phyloP scores from a whole-genome alignment of 805 yeast genomes.

The Metschnikowia proteae region DNA sequence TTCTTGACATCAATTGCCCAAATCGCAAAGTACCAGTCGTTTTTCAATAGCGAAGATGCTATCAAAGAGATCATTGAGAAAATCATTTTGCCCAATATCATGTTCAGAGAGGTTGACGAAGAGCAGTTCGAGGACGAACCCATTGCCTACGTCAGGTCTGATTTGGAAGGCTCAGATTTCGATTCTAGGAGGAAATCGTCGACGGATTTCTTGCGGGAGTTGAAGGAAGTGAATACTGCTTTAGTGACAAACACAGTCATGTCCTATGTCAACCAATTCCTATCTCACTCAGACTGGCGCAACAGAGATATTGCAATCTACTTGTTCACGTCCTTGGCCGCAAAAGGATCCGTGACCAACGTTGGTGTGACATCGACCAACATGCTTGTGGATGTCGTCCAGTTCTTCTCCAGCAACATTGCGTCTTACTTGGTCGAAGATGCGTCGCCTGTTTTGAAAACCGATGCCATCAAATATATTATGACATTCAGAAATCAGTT shows the following conservation, averaged over 20 bases:
- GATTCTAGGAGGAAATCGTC: slow-evolving; percentile 91
- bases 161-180: slow-evolving; percentile 90
- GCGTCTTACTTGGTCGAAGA: slow-evolving; percentile 72
- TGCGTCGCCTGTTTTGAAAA: slow-evolving; percentile 74
- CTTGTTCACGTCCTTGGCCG: slow-evolving; percentile 83
- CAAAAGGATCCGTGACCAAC: slow-evolving; percentile 83
- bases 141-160: slow-evolving; percentile 85
- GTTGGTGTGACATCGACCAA: slow-evolving; percentile 88
- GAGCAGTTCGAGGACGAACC: slow-evolving; percentile 98
- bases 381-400: slow-evolving; percentile 77
- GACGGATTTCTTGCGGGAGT: slow-evolving; percentile 85
- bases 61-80: slow-evolving; percentile 75
- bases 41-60: slow-evolving; percentile 47
- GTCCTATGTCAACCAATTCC: slow-evolving; percentile 64
- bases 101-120: slow-evolving; percentile 81
- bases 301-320: slow-evolving; percentile 84
- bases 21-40: slow-evolving; percentile 59
- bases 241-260: slow-evolving; percentile 71
- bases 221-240: slow-evolving; percentile 73
- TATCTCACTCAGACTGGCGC: slow-evolving; percentile 65
- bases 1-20: slow-evolving; percentile 80
- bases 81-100: slow-evolving; percentile 84
- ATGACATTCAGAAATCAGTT: slow-evolving; percentile 89
- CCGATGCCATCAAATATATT: slow-evolving; percentile 90
- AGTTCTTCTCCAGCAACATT: slow-evolving; percentile 75